Evolutionary conservation across 805 yeast species (phyloP), one percentile per base, ranked within the genome.

Genomic region (Barnettozyma californica): DNA sequence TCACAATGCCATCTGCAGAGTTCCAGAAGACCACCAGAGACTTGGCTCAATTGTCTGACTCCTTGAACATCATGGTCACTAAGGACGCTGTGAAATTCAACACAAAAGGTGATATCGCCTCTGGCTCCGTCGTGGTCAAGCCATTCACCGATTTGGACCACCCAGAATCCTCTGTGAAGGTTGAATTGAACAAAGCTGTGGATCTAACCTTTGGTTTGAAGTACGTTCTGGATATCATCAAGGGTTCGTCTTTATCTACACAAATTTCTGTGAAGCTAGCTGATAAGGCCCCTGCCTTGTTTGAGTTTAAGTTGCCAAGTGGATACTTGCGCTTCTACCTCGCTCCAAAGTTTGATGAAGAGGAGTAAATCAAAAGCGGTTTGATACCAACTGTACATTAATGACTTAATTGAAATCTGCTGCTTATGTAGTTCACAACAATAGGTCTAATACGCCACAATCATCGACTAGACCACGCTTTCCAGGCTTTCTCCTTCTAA

Each of bases 291-390:
- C 99, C 99, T 31, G 96, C 97, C 38, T 73, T 90, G 67, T 89
- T 94, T 64, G 97, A 92, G 72, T 94, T 84, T 73, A 85, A 84
- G 69, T 75, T 94, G 64, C 83, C 89, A 53, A 86, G 92, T 68
- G 99, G 99, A 47, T 87, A 88, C 70, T 75, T 94, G 67, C 84
- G 96, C 67, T 94, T 87, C 80, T 94, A 87, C 79, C 78, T 94
- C 68, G 99, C 99, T 59, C 99, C 99, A 51, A 92, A 94, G 77
- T 89, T 94, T 66, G 96, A 87, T 56, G 98, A 91, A 55, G 96
- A 87, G 55, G 94, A 87, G 56, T 80, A 71, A 63, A 18, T n/a
- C 31, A 9, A 35, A 35, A 35, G 5, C 14, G 40, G 46, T 27
- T 44, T 44, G 47, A 39, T 42, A 41, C 39, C 41, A 21, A 5